Evolutionary conservation across 495 filamentous ascomycete genomes (phyloP), one percentile per base, ranked within the genome.

Genomic region (Astrothelium macrocarpum): DNA sequence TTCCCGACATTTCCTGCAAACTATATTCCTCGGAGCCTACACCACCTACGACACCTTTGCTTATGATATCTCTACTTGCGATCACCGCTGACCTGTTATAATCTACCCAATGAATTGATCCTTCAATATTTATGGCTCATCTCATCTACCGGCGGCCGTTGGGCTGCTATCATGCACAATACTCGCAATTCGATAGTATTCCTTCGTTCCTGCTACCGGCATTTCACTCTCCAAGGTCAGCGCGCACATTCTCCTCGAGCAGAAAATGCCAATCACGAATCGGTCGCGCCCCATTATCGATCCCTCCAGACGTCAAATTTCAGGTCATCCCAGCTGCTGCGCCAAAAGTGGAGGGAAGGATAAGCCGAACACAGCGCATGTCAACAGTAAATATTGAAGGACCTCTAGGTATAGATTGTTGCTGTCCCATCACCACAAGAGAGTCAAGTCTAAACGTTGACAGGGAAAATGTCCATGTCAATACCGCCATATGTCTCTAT

Each of bases 271-370:
- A 78, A 62, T 97, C 93, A 59, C 90, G 95, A 78, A 86, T 97
- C 64, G 93, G 93, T 68, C 80, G 82, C 67, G 87, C 89, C 49
- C 82, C 91, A 32, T 81, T 98, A 66, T 86, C 90, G 56, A 80
- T 97, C 2, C 94, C 94, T 2, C 85, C 88, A 0, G 88, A 90
- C 66, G 92, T 97, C 34, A 84, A 85, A 32, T 78, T 97, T 64
- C 78, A 75, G 39, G 74, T 83, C 34, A 77, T 89, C 46, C 59
- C 80, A 86, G 45, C 83, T 85, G 7, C 78, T 73, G 42, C 68
- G 73, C 4, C 65, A 67, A 26, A 80, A 75, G 69, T 84, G 61
- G 80, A 80, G 12, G 71, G 39, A 32, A 59, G 73, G 26, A 79
- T 81, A 45, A 81, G 73, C 11, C 80, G 79, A n/a, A 71, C 79